phyloP scores from a whole-genome alignment of 2,329 filamentous ascomycete genomes.

The Epicoccum sorghinum region DNA sequence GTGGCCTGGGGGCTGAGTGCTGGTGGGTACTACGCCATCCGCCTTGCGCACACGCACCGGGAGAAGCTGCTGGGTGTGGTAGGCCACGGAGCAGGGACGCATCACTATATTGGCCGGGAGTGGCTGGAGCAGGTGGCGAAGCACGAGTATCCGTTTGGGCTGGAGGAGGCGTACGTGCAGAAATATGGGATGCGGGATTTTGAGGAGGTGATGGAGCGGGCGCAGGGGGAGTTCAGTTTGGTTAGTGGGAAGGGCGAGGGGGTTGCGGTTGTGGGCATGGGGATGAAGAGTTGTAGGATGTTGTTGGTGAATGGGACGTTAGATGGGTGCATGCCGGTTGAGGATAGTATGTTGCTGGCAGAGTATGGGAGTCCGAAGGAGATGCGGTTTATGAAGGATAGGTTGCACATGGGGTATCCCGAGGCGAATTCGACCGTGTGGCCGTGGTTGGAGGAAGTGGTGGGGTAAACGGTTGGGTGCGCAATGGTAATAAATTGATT shows the following conservation, averaged over 20 bases:
- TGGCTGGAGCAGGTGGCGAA: slow-evolving; percentile 61
- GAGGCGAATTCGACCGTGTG: slow-evolving; percentile 40
- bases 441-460: slow-evolving; percentile 42
- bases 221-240: slow-evolving; percentile 58
- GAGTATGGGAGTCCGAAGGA: slow-evolving; percentile 61
- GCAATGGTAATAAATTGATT: no score
- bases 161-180: slow-evolving; percentile 54
- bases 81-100: slow-evolving; percentile 61
- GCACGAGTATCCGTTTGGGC: slow-evolving; percentile 65
- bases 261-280: slow-evolving; percentile 40
- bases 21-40: slow-evolving; percentile 64
- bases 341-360: slow-evolving; percentile 61
- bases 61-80: slow-evolving; percentile 56
- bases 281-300: slow-evolving; percentile 54
- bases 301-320: slow-evolving; percentile 62
- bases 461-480: slow-evolving; percentile 14
- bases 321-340: slow-evolving; percentile 67
- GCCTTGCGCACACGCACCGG: slow-evolving; percentile 62
- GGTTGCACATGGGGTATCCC: slow-evolving; percentile 55
- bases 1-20: slow-evolving; percentile 63
- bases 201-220: slow-evolving; percentile 55
- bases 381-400: slow-evolving; percentile 52
- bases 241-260: slow-evolving; percentile 60
- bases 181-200: slow-evolving; percentile 52
- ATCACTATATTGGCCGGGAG: slow-evolving; percentile 62